phyloP scores from a whole-genome alignment of 1,139 yeast genomes.

The Lodderomyces metapsilosis region DNA sequence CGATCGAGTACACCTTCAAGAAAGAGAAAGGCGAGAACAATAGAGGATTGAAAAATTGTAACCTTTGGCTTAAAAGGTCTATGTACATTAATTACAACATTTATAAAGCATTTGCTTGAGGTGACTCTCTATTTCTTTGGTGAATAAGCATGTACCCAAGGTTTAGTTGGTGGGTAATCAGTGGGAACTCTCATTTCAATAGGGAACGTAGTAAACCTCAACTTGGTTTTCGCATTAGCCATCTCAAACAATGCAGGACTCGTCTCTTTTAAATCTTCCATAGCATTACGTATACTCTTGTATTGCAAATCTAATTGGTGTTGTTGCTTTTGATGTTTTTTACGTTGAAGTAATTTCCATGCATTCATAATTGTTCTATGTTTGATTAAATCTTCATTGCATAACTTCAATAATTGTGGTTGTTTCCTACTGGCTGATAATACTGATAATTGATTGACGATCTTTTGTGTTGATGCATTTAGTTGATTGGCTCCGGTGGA shows the following conservation, averaged over 20 bases:
- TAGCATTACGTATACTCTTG: constrained; percentile 65
- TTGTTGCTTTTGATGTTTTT: constrained; percentile 42
- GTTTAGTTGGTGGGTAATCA: constrained; percentile 80
- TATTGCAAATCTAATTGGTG: constrained; percentile 61
- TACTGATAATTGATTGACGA: constrained; percentile 77
- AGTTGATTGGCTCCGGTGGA: constrained; percentile 21
- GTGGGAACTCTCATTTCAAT: constrained; percentile 85
- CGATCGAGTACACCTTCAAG: constrained; percentile 30
- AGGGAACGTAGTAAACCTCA: constrained; percentile 52
- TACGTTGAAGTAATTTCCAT: constrained; percentile 66
- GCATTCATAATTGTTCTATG: constrained; percentile 84
- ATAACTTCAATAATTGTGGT: constrained; percentile 74
- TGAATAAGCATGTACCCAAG: constrained; percentile 72
- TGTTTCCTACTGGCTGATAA: constrained; percentile 84
- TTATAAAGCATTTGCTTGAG: constrained; percentile 3
- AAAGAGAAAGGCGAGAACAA: constrained; percentile 33
- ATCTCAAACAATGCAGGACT: constrained; percentile 51
- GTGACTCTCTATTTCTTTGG: constrained; percentile 14
- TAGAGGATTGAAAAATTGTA: constrained; percentile 26
- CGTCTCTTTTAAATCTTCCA: constrained; percentile 60
- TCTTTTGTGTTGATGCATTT: constrained; percentile 61
- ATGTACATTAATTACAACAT: background rate
- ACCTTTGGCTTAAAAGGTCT: no score
- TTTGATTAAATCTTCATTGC: constrained; percentile 80
- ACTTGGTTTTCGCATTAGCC: constrained; percentile 33